Conservation (phyloP, 106 monocot genomes). For the Acorus gramineus region DNA sequence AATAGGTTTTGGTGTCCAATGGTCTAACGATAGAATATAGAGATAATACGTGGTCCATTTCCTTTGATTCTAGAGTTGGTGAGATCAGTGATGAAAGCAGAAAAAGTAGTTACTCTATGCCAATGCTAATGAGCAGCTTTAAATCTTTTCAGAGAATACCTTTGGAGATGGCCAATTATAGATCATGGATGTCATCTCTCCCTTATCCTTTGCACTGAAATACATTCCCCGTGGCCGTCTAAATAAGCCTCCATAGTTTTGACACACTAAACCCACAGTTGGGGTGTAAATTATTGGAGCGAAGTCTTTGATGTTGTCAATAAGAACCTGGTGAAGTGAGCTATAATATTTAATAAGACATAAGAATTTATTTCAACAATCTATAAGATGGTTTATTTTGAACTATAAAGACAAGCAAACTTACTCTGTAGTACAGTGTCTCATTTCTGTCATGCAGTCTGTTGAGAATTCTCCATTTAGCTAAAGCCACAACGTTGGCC, state of each 20-base stretch:
- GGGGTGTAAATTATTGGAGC: conserved; percentile 98
- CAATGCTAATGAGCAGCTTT: background rate
- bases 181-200: conserved; percentile 99
- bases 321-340: conserved; percentile 56
- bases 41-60: too few relatives aligned
- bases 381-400: background rate
- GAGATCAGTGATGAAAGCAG: too few relatives aligned
- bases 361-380: background rate
- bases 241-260: conserved; percentile 94
- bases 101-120: too few relatives aligned
- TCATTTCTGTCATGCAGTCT: conserved; percentile 99
- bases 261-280: conserved; percentile 95
- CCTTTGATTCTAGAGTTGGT: too few relatives aligned
- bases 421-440: conserved; percentile 95
- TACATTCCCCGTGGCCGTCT: conserved; percentile 99
- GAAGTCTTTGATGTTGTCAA: conserved; percentile 97
- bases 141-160: conserved; percentile 23
- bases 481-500: conserved; percentile 48
- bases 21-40: too few relatives aligned
- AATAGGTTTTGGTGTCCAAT: too few relatives aligned
- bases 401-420: conserved; percentile 6
- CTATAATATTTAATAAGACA: background rate
- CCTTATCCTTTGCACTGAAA: conserved; percentile 99
- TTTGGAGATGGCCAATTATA: conserved; percentile 93
- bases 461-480: conserved; percentile 97